Conservation (phyloP, 2,329 filamentous ascomycete genomes). For the Pyricularia sp. region DNA sequence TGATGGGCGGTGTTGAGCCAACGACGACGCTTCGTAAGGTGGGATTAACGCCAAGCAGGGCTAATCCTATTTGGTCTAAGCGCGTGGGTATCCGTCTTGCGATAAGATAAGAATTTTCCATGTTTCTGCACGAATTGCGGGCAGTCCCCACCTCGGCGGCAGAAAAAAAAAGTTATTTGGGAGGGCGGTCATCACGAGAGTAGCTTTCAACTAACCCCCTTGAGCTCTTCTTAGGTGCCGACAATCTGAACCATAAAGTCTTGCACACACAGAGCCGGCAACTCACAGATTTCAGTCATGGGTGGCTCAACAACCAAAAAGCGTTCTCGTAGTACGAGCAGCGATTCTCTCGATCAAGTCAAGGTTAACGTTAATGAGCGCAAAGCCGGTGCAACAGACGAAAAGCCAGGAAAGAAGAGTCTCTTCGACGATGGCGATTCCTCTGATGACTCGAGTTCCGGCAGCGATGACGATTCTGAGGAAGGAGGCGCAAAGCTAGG, state of each 20-base stretch:
- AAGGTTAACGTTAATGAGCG: too few relatives aligned
- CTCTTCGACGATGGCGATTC: slow-evolving; percentile 44
- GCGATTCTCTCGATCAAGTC: slow-evolving; percentile 7
- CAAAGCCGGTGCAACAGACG: slow-evolving; percentile 9
- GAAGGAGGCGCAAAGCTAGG: slow-evolving; percentile 26
- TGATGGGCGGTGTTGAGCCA: not conserved
- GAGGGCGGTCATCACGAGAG: not conserved
- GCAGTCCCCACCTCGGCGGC: not conserved
- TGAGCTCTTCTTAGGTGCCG: not conserved
- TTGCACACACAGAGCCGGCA: not conserved
- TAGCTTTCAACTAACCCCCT: not conserved
- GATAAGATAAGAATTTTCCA: not conserved
- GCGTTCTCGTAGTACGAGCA: not conserved
- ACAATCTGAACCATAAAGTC: not conserved
- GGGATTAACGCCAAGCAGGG: not conserved
- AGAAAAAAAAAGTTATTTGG: slow-evolving; percentile 6
- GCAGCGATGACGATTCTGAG: slow-evolving; percentile 31
- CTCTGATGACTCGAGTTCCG: slow-evolving; percentile 24
- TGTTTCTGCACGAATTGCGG: not conserved
- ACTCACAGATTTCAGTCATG: not conserved
- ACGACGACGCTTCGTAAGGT: not conserved
- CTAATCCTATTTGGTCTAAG: not conserved
- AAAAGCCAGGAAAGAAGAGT: slow-evolving; percentile 30
- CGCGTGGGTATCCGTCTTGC: not conserved
- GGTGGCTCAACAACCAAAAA: not conserved